Percentiles rank a stretch among this genome's conserved stretches.
These are phyloP conservation scores for Chlorella sp. DNA, from an alignment of 139 green algal species.

Conservation along the genomic window DNA sequence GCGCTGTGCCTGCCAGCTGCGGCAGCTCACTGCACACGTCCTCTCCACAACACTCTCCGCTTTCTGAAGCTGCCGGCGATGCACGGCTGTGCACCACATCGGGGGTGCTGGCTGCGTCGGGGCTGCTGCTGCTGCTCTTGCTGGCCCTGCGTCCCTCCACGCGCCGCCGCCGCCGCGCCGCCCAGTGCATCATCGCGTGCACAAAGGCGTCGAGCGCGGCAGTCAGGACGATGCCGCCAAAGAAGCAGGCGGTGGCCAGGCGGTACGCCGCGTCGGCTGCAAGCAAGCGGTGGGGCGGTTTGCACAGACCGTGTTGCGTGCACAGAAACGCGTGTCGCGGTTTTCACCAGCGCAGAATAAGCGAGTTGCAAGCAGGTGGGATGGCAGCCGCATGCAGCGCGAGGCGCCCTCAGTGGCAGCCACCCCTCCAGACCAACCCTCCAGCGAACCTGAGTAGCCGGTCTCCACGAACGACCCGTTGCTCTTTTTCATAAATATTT, in stretches of 20 bases:
- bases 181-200: slow-evolving; percentile 40
- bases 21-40: too few species aligned
- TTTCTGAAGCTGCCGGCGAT: too few species aligned
- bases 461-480: background rate
- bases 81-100: background rate
- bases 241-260: slow-evolving; percentile 70
- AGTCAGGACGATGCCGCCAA: slow-evolving; percentile 63
- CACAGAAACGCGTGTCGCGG: too few species aligned
- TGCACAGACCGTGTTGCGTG: too few species aligned
- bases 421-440: background rate
- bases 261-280: slow-evolving; percentile 60
- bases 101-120: background rate
- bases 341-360: too few species aligned
- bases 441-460: background rate
- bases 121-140: too few species aligned
- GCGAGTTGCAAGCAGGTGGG: background rate
- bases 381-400: too few species aligned
- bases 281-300: too few species aligned
- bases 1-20: background rate
- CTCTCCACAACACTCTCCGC: too few species aligned
- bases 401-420: too few species aligned
- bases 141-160: background rate
- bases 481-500: background rate
- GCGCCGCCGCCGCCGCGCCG: background rate
- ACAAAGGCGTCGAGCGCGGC: slow-evolving; percentile 58